Evolutionary conservation across 75 land plant species (phyloP).

Genomic region (Selaginella tamariscina): DNA sequence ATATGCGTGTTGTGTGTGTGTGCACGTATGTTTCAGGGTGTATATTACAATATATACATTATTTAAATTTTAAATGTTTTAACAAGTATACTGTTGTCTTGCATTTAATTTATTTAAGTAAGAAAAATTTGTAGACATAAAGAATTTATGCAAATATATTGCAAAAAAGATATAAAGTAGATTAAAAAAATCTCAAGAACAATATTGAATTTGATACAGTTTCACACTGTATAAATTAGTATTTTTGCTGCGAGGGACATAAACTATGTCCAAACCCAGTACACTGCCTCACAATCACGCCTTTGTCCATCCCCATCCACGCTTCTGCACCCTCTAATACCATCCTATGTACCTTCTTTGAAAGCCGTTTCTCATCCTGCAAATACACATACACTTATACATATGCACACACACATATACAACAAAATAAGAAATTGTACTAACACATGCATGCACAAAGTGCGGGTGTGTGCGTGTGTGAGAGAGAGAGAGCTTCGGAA

Average conservation of each 20-base stretch:
- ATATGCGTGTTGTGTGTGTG: too few species aligned
- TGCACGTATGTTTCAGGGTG: too few species aligned
- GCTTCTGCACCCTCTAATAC: not conserved
- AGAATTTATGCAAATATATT: too few species aligned
- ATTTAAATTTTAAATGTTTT: too few species aligned
- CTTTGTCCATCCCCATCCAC: not conserved
- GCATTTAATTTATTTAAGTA: too few species aligned
- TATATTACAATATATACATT: too few species aligned
- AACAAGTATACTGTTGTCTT: too few species aligned
- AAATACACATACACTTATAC: not conserved
- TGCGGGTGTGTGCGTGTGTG: not conserved
- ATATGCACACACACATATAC: not conserved
- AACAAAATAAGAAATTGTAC: not conserved
- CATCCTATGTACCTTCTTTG: conserved; percentile 1
- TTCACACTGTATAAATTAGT: too few species aligned
- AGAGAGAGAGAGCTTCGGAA: not conserved
- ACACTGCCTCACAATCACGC: not conserved
- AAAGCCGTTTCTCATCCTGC: not conserved
- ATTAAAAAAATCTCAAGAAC: too few species aligned
- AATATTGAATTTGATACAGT: too few species aligned
- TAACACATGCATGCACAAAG: not conserved
- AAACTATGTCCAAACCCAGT: conserved; percentile 1
- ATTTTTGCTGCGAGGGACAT: not conserved
- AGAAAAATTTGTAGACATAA: too few species aligned
- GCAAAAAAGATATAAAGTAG: too few species aligned